Conservation (phyloP, 306 rosid genomes). For the Prosopis cineraria region DNA sequence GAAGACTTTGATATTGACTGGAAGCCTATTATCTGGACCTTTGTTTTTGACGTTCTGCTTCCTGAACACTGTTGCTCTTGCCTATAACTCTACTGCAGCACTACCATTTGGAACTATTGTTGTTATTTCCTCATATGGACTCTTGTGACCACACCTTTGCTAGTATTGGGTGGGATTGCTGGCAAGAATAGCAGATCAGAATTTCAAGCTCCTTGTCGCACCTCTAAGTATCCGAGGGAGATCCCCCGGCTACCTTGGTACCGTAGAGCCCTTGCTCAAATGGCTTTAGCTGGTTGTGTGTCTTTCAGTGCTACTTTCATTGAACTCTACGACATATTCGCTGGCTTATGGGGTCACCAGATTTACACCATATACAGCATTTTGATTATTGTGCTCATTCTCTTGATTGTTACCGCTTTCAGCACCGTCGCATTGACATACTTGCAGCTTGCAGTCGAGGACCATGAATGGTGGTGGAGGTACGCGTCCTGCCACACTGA, state of each 20-base stretch:
- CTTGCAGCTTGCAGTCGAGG: slow-evolving; percentile 64
- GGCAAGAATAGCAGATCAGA: slow-evolving; percentile 53
- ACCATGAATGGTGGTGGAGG: slow-evolving; percentile 73
- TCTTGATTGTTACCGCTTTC: slow-evolving; percentile 58
- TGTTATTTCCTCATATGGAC: slow-evolving; percentile 64
- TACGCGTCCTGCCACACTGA: slow-evolving; percentile 25
- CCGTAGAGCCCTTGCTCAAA: slow-evolving; percentile 48
- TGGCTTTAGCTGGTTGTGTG: slow-evolving; percentile 55
- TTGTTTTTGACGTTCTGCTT: slow-evolving; percentile 54
- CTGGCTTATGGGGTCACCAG: slow-evolving; percentile 57
- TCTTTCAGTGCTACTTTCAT: slow-evolving; percentile 55
- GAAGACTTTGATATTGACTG: slow-evolving; percentile 48
- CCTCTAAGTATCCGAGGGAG: slow-evolving; percentile 54
- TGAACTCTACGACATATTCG: slow-evolving; percentile 54
- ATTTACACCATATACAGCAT: slow-evolving; percentile 52
- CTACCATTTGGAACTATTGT: slow-evolving; percentile 56
- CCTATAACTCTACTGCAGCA: slow-evolving; percentile 51
- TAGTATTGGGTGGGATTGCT: slow-evolving; percentile 59
- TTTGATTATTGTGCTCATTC: slow-evolving; percentile 50
- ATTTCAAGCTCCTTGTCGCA: slow-evolving; percentile 55
- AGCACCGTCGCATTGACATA: slow-evolving; percentile 55
- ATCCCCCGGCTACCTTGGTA: slow-evolving; percentile 57
- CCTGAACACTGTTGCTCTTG: slow-evolving; percentile 14
- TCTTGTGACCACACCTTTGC: slow-evolving; percentile 56
- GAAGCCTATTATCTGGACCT: slow-evolving; percentile 57